Percentiles rank a stretch among this genome's conserved stretches.
phyloP scores from a whole-genome alignment of 495 filamentous ascomycete species.

The Neurospora cerealis region DNA sequence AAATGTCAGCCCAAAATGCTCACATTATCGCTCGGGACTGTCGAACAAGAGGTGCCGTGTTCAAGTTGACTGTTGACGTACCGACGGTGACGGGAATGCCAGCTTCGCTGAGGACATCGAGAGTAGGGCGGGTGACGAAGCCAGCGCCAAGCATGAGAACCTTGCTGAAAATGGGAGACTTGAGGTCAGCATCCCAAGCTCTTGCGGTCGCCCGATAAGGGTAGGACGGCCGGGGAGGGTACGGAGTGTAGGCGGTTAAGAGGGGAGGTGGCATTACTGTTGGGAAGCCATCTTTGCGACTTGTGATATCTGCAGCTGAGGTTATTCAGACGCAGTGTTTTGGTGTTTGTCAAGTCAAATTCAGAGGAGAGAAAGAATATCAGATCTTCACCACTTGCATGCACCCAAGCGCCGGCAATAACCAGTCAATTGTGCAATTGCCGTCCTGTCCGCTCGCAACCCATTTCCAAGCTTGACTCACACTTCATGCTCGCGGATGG shows the following conservation, averaged over 20 bases:
- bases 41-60: not conserved
- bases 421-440: not conserved
- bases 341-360: not conserved
- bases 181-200: not conserved
- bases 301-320: constrained; percentile 1
- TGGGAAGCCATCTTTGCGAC: constrained; percentile 20
- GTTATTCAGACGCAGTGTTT: constrained; percentile 6
- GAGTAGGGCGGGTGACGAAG: constrained; percentile 73
- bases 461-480: not conserved
- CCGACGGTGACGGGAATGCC: constrained; percentile 76
- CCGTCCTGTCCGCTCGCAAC: not conserved
- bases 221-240: not conserved
- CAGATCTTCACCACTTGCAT: not conserved
- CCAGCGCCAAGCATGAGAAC: constrained; percentile 69
- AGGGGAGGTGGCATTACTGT: constrained; percentile 14
- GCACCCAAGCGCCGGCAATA: not conserved
- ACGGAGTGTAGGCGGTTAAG: not conserved
- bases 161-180: constrained; percentile 14
- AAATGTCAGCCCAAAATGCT: not conserved
- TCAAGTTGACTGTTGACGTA: constrained; percentile 30
- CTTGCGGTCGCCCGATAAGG: not conserved
- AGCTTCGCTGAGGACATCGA: constrained; percentile 64
- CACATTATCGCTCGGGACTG: not conserved
- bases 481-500: not conserved
- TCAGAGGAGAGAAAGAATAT: not conserved